Evolutionary conservation across 2,329 filamentous ascomycete species (phyloP), one percentile per base, ranked within the genome.

Genomic region (Aphanoascus verrucosus): DNA sequence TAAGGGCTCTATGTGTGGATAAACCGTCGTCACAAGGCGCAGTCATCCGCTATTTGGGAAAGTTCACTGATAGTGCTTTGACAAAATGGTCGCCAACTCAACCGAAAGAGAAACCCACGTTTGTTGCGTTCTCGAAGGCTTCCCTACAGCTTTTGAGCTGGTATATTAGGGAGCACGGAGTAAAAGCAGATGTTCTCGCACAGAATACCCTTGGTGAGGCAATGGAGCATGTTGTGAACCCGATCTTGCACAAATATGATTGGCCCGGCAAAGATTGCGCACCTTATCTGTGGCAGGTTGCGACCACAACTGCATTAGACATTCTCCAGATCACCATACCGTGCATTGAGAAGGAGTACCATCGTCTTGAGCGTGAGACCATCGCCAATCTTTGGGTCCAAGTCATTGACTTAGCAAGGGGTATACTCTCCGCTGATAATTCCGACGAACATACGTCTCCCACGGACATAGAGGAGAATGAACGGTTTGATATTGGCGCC

Each of bases 111-210:
- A 81, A 81, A 54, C 85, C 88, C 5, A 94, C 88, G 0, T 97
- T 89, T 64, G 82, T 98, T 53, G 91, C 93, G 34, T 80, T 97
- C 64, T 88, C 90, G 1, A 94, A 93, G 67, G 80, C 81, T 17
- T 82, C 85, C 55, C 93, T 95, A 77, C 72, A 77, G 1, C 78
- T 88, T 44, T 68, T 94, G 19, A 65, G 62, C 46, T 71, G 69
- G 68, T 72, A 72, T 54, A 60, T 72, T 44, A 55, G 61, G 5
- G 67, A 69, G 1, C 62, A 69, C 50, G 69, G 69, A 1, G 69
- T 72, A 50, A 81, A 86, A 20, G 63, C 72, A n/a, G 81, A 85
- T 35, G 80, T 94, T 0, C 89, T 90, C 62, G 73, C 72, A 1
- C 82, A 81, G 43, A 82, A 82, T 1, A 82, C 87, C 0, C 75